Conservation (phyloP, 176 grass and related monocot genomes). For the Triticum dicoccoides region DNA sequence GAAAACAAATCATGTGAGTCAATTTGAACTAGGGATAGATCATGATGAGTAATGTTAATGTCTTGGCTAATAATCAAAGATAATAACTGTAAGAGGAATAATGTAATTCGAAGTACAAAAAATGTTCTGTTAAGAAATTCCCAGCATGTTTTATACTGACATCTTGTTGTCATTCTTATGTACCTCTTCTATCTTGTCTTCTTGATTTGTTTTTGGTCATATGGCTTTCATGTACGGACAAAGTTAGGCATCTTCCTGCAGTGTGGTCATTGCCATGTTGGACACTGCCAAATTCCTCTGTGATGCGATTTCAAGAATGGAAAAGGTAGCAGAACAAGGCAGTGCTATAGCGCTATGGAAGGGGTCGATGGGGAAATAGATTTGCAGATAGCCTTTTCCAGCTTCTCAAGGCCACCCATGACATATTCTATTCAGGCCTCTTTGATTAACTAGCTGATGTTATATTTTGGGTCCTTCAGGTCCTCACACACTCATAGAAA, state of each 20-base stretch:
- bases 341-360: constrained; percentile 54
- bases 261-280: constrained; percentile 37
- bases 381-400: constrained; percentile 41
- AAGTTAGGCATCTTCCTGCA: constrained; percentile 89
- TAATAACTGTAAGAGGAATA: background rate
- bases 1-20: background rate
- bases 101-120: background rate
- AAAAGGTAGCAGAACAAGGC: constrained; percentile 79
- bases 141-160: background rate
- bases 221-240: constrained; percentile 37
- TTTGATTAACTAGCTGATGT: background rate
- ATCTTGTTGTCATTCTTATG: background rate
- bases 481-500: constrained; percentile 73
- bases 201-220: background rate
- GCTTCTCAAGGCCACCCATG: background rate
- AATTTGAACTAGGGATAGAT: too few species aligned
- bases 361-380: constrained; percentile 57
- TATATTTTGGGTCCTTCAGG: constrained; percentile 29
- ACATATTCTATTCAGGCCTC: background rate
- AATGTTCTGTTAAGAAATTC: too few species aligned
- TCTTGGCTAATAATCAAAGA: background rate
- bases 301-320: constrained; percentile 88
- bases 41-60: background rate
- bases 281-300: constrained; percentile 17
- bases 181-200: background rate